These are phyloP conservation scores for Gliomastix tumulicola DNA, from an alignment of 2,329 filamentous ascomycete species.

Conservation along the genomic window DNA sequence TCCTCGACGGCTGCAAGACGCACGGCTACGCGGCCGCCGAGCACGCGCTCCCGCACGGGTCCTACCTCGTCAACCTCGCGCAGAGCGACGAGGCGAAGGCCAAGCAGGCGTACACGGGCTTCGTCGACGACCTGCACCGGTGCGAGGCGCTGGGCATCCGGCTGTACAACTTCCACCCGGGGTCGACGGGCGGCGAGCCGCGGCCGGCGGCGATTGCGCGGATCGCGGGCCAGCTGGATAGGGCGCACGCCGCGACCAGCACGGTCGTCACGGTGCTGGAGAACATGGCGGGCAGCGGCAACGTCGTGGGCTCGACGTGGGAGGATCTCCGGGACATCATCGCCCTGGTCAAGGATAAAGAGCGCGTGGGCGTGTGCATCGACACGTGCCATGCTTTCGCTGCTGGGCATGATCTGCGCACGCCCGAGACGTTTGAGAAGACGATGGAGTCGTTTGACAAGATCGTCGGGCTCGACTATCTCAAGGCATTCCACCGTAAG, in stretches of 20 bases:
- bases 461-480: slow-evolving; percentile 69
- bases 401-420: slow-evolving; percentile 82
- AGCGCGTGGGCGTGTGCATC: slow-evolving; percentile 84
- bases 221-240: slow-evolving; percentile 77
- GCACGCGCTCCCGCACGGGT: slow-evolving; percentile 85
- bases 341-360: slow-evolving; percentile 68
- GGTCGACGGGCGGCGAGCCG: slow-evolving; percentile 64
- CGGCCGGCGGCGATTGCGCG: slow-evolving; percentile 66
- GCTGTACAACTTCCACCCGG: slow-evolving; percentile 98
- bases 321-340: slow-evolving; percentile 86
- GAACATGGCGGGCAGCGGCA: slow-evolving; percentile 90
- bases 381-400: slow-evolving; percentile 97
- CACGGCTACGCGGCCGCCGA: slow-evolving; percentile 65
- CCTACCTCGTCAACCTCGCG: slow-evolving; percentile 93
- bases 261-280: slow-evolving; percentile 80
- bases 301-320: slow-evolving; percentile 78
- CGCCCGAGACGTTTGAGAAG: slow-evolving; percentile 62
- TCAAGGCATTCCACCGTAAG: slow-evolving; percentile 70
- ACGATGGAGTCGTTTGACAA: slow-evolving; percentile 73
- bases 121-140: slow-evolving; percentile 79
- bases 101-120: slow-evolving; percentile 75
- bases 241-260: slow-evolving; percentile 68
- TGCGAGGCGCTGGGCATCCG: slow-evolving; percentile 81
- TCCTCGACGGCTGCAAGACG: slow-evolving; percentile 59
- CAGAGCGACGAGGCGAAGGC: slow-evolving; percentile 75